phyloP scores from a whole-genome alignment of 208 protist species.

The Trypanosoma melophagium region DNA sequence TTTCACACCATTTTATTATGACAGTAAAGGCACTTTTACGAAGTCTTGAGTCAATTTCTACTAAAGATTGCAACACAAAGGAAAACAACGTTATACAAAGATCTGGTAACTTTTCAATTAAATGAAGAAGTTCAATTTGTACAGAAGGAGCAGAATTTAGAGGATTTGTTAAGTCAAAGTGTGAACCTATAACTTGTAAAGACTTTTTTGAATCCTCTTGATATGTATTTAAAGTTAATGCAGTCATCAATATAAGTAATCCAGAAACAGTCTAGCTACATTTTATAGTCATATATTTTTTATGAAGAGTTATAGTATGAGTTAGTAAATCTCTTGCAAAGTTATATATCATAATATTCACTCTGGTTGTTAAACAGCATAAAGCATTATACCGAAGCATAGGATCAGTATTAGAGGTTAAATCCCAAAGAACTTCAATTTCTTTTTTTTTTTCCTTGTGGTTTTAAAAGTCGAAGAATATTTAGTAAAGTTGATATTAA shows the following conservation, averaged over 20 bases:
- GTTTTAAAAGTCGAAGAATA: constrained; percentile 9
- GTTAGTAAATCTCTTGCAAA: constrained; percentile 5
- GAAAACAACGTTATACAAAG: constrained; percentile 1
- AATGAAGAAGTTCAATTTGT: constrained; percentile 11
- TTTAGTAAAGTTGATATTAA: constrained; percentile 14
- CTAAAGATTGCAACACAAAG: constrained; percentile 8
- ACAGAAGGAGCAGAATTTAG: constrained; percentile 12
- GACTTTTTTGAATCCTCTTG: not conserved
- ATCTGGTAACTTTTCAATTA: constrained; percentile 8
- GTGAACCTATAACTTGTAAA: not conserved
- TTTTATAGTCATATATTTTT: constrained; percentile 11
- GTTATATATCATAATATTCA: not conserved
- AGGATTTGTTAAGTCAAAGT: constrained; percentile 16
- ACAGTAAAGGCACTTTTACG: constrained; percentile 8
- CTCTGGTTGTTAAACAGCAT: not conserved
- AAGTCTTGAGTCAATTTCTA: constrained; percentile 7
- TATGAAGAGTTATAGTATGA: constrained; percentile 5
- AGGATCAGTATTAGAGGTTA: constrained; percentile 4
- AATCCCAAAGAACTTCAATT: constrained; percentile 7
- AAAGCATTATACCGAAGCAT: constrained; percentile 19
- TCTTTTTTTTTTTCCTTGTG: not conserved
- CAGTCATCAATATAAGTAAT: constrained; percentile 1
- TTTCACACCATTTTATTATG: constrained; percentile 13
- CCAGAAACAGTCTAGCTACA: constrained; percentile 19
- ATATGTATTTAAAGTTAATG: constrained; percentile 4